Evolutionary conservation across 345 rosid species (phyloP).

Genomic region (Arabidopsis suecica): DNA sequence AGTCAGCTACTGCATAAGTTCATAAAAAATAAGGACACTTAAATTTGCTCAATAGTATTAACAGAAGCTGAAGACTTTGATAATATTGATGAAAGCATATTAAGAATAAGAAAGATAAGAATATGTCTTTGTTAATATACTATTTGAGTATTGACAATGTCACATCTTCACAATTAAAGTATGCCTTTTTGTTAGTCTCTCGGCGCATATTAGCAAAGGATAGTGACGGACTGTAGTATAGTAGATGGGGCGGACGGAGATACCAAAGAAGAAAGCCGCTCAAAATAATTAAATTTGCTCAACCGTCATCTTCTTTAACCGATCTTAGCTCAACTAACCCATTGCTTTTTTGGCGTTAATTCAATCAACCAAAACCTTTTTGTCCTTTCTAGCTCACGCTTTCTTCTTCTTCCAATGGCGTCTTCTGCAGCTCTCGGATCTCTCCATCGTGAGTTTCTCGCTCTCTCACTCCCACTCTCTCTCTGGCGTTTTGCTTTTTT

Average conservation of each 20-base stretch:
- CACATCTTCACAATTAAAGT: neutral
- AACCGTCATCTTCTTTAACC: slow-evolving; percentile 41
- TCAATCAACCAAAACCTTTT: neutral
- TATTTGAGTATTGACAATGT: neutral
- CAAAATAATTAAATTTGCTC: slow-evolving; percentile 1
- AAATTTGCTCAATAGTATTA: no score
- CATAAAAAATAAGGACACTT: no score
- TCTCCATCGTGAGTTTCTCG: slow-evolving; percentile 53
- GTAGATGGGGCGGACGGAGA: slow-evolving; percentile 36
- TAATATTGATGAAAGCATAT: no score
- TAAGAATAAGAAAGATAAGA: no score
- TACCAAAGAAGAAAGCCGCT: slow-evolving; percentile 35
- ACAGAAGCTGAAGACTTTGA: no score
- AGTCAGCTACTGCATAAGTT: no score
- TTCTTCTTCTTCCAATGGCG: slow-evolving; percentile 59
- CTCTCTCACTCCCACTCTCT: neutral
- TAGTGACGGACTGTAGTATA: slow-evolving; percentile 5
- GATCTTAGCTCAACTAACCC: slow-evolving; percentile 26
- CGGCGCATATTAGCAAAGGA: slow-evolving; percentile 21
- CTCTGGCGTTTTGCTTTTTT: neutral
- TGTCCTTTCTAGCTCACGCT: slow-evolving; percentile 22
- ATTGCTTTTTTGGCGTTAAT: neutral
- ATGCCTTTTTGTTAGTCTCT: neutral
- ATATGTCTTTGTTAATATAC: neutral
- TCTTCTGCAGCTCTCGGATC: slow-evolving; percentile 72